phyloP scores from a whole-genome alignment of 352 stramenopile species.

The Phytophthora pinifolia region DNA sequence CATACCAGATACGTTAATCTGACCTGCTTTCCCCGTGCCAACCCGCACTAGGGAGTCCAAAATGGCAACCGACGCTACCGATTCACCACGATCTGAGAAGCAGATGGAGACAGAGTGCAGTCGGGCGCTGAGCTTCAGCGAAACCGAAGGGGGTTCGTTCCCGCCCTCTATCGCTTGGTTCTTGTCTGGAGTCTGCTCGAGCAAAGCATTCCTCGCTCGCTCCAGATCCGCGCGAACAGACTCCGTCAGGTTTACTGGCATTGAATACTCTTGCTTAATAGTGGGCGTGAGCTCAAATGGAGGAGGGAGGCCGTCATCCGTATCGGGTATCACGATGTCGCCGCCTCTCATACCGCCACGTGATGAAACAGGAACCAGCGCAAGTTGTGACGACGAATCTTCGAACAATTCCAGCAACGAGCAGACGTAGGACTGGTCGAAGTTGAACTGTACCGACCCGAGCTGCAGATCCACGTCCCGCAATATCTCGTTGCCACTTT shows the following conservation, averaged over 20 bases:
- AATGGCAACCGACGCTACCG: constrained; percentile 66
- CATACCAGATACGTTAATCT: constrained; percentile 45
- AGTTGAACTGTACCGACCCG: constrained; percentile 79
- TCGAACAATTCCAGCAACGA: constrained; percentile 77
- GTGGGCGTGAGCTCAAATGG: constrained; percentile 64
- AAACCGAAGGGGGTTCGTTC: constrained; percentile 8
- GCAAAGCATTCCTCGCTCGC: constrained; percentile 61
- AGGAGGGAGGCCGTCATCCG: constrained; percentile 38
- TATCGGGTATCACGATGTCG: constrained; percentile 6
- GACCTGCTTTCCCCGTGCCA: constrained; percentile 23
- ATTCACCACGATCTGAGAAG: constrained; percentile 71
- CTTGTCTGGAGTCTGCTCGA: constrained; percentile 32
- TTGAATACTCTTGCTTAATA: constrained; percentile 66
- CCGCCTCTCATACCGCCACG: constrained; percentile 21
- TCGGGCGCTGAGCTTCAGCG: constrained; percentile 48
- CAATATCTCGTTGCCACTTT: constrained; percentile 52
- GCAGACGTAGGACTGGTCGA: constrained; percentile 84
- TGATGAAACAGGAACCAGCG: constrained; percentile 25
- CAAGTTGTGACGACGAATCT: constrained; percentile 59
- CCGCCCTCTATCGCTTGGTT: background rate
- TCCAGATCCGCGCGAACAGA: constrained; percentile 83
- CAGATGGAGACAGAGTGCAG: constrained; percentile 80
- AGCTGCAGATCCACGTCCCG: constrained; percentile 71
- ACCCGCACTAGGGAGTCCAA: constrained; percentile 49
- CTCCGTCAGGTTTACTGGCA: constrained; percentile 74